Conservation (phyloP, 345 rosid genomes). For the Cochlearia excelsa region DNA sequence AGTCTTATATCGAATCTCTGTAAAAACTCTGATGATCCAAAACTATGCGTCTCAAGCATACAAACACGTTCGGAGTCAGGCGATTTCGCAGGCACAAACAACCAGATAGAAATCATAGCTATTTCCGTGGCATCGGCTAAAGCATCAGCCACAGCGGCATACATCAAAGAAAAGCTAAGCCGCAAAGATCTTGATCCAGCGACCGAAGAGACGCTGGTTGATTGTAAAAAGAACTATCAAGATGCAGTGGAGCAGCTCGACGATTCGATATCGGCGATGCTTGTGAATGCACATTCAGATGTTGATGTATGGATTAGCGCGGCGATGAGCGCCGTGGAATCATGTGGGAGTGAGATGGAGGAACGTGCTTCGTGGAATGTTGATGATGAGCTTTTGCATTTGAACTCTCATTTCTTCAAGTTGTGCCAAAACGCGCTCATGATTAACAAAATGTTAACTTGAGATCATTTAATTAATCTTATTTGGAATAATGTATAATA, state of each 20-base stretch:
- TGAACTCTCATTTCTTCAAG: too few relatives aligned
- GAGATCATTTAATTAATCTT: too few relatives aligned
- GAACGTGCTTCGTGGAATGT: conserved; percentile 1
- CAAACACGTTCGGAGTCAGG: conserved; percentile 35
- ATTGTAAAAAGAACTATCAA: conserved; percentile 51
- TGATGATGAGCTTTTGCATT: background rate
- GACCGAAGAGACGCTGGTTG: conserved; percentile 43
- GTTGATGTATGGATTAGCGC: conserved; percentile 41
- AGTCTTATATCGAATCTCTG: conserved; percentile 34
- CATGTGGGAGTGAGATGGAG: conserved; percentile 40
- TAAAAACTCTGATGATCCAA: conserved; percentile 29
- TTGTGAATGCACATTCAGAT: conserved; percentile 39
- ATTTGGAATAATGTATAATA: too few relatives aligned
- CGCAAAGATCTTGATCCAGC: conserved; percentile 39
- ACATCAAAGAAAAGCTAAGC: conserved; percentile 32
- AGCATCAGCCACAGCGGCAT: conserved; percentile 40
- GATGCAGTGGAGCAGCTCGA: conserved; percentile 63
- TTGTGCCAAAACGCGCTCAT: too few relatives aligned
- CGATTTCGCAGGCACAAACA: conserved; percentile 32
- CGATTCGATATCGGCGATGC: conserved; percentile 46
- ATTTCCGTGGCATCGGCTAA: conserved; percentile 40
- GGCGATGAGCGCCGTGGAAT: conserved; percentile 42
- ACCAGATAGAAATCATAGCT: conserved; percentile 48
- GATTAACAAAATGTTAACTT: too few relatives aligned
- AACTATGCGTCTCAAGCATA: conserved; percentile 48